Base-by-base conservation (phyloP, 2,329 filamentous ascomycete species). In the Aspergillus sp. region DNA sequence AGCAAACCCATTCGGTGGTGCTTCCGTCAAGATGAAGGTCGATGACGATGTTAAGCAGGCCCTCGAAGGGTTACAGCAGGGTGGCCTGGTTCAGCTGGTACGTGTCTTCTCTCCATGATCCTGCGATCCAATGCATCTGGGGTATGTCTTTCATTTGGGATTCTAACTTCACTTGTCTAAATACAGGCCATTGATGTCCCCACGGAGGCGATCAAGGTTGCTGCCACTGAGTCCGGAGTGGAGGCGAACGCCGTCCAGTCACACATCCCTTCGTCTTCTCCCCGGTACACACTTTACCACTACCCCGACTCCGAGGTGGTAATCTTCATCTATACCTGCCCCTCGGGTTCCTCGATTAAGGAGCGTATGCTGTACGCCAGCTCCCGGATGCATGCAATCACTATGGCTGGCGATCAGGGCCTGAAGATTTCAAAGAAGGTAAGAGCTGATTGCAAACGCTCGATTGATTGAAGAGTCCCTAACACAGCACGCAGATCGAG, bases 311-410 rank as follows among this genome's bases (percentile, higher is more conserved):
- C 78, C 12, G 74, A 77, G 6, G 70, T 74, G 2, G 78, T 87
- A 12, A 74, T 88, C 21, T 89, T 89, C 73, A 83, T 89, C 60
- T 88, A 87, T 69, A 87, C 86, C 19, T 89, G 87, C 71, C 87
- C 87, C 12, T 80, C 81, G 0, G 78, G 70, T 12, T 85, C 84
- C 13, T 86, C 85, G 72, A 85, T 89, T 71, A 88, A 86, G 74
- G 85, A 88, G 72, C 80, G 86, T 58, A 89, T 89, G 87, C 68
- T 89, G 61, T 87, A 88, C 72, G 85, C 86, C 23, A 85, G 84
- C 57, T 84, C 82, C 60, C 81, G 85, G 67, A 78, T 79, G 28
- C 80, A 80, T 64, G 82, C 84, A n/a, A 76, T 88, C 28, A 69
- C 72, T 25, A 63, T 84, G 59, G 85, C 85, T 19, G 82, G 85